Percentiles rank a stretch among this genome's conserved stretches.
These are phyloP conservation scores for Jatropha curcas DNA, from an alignment of 345 rosid species.

Conservation along the genomic window DNA sequence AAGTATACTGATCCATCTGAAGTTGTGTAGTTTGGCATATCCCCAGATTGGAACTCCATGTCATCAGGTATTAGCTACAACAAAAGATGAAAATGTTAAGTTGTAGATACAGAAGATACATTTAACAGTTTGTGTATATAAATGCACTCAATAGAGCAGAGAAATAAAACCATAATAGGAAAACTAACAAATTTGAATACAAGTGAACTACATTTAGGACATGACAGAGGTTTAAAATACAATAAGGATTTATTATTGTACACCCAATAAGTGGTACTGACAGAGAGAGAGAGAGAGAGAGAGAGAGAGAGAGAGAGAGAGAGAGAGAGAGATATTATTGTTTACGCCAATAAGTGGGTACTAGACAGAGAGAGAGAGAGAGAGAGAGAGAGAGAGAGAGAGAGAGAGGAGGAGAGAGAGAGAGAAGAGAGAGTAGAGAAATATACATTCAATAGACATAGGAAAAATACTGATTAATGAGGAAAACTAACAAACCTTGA, in stretches of 20 bases:
- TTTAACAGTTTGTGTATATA: not conserved
- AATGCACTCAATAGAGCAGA: not conserved
- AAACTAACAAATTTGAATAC: not conserved
- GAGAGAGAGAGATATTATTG: no score
- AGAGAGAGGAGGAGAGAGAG: no score
- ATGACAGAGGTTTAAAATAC: not conserved
- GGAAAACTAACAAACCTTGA: no score
- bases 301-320: no score
- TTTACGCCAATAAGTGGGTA: no score
- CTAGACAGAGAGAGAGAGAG: no score
- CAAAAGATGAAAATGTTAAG: not conserved
- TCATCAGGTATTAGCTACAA: constrained; percentile 88
- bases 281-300: no score
- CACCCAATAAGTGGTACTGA: not conserved
- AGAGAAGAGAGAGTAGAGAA: no score
- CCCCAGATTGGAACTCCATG: constrained; percentile 96
- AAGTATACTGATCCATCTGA: constrained; percentile 79
- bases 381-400: no score
- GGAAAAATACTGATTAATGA: no score
- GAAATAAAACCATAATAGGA: not conserved
- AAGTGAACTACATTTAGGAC: not conserved
- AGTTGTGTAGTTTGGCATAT: constrained; percentile 86
- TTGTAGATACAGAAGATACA: not conserved
- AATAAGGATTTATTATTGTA: not conserved
- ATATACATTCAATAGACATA: no score